These are phyloP conservation scores for Penicillium occitanis DNA, from an alignment of 2,329 filamentous ascomycete genomes.

Conservation along the genomic window DNA sequence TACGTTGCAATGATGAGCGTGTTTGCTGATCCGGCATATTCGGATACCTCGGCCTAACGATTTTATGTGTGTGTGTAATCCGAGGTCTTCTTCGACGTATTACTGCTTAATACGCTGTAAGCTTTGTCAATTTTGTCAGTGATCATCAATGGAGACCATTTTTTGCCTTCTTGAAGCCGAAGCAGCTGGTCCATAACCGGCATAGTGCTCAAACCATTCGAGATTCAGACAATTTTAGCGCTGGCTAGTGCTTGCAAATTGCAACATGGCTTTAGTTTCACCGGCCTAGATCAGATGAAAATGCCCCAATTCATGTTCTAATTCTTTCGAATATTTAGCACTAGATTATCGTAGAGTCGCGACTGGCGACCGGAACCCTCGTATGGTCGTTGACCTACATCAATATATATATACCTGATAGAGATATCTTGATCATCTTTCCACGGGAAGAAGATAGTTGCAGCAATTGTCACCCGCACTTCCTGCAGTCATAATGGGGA, in stretches of 20 bases:
- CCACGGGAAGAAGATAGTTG: neutral
- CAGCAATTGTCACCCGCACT: neutral
- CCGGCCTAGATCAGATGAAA: neutral
- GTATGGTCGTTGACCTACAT: too few species aligned
- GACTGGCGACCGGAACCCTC: neutral
- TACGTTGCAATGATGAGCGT: neutral
- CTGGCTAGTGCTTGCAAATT: neutral
- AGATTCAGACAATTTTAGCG: slow-evolving; percentile 1
- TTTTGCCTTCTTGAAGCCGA: neutral
- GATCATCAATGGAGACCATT: neutral
- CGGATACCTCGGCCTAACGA: neutral
- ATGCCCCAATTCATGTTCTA: neutral
- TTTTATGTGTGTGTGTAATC: neutral
- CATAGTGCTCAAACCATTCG: neutral
- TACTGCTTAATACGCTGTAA: neutral
- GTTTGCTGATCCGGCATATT: slow-evolving; percentile 10
- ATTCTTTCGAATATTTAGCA: neutral
- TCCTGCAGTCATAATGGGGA: neutral
- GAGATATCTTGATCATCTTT: neutral
- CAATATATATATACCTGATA: too few species aligned
- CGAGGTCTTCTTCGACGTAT: neutral
- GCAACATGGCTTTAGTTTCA: neutral
- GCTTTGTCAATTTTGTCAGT: neutral
- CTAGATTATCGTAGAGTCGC: neutral
- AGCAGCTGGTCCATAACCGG: neutral